Base-by-base conservation (phyloP, 2,329 filamentous ascomycete genomes). In the Raffaelea ambrosiae region DNA sequence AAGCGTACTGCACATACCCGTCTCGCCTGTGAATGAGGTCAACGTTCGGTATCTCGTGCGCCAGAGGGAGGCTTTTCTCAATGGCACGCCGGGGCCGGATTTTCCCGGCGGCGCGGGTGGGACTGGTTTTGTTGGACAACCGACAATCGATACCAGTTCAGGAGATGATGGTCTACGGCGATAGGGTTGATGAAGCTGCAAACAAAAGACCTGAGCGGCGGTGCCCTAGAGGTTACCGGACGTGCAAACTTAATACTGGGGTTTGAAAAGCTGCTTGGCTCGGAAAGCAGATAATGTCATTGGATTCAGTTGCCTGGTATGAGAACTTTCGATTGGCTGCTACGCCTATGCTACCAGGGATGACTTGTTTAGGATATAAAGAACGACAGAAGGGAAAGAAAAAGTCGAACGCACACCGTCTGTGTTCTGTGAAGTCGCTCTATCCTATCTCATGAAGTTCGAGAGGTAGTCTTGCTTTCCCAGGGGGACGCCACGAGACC, bases 1-100 rank as follows among this genome's bases (percentile, higher is more conserved):
- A 0, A 89, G 83, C 56, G 90, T 95, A 0, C 59, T 96, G 51
- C 96, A 96, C 59, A 95, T 96, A 48, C 89, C 90, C 0, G 83
- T 87, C 0, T 93, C 86, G 47, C 89, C 90, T 0, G 73, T 88
- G 26, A 95, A 88, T 1, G 77, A 83, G 46, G 67, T 72, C 36
- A 95, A 93, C 57, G 81, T 84, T 0, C 66, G 76, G 20, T 93
- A 90, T 59, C 69, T 91, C 1, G 72, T 66, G 2, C 73, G 78
- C 16, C 88, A 95, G 66, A 76, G 84, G 19, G 71, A 79, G n/a
- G 77, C 79, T 0, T 93, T 93, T 55, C 63, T 84, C 3, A 61
- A 69, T 0, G 89, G 88, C 4, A 77, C 73, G 0, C 83, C 83
- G 0, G 77, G 74, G 0, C 83, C 81, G 26, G 84, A 88, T 56